Evolutionary conservation across 2,329 filamentous ascomycete species (phyloP).

Genomic region (Fusarium pseudoanthophilum): DNA sequence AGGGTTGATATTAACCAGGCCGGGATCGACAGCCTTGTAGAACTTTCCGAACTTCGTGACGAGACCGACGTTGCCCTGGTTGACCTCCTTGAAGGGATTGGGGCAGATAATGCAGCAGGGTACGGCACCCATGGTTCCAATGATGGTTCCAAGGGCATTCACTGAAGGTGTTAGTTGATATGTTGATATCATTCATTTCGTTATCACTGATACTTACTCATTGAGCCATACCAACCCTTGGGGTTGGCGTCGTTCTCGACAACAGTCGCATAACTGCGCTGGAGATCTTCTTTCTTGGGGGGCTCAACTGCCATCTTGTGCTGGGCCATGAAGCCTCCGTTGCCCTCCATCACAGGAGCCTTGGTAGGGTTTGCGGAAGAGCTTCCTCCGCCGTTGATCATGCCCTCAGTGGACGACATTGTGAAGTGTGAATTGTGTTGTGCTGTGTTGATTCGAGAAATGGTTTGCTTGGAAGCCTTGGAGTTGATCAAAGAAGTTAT

Average conservation of each 20-base stretch:
- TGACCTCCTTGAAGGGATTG: constrained; percentile 93
- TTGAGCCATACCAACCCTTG: constrained; percentile 88
- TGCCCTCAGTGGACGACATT: constrained; percentile 36
- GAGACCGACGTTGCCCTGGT: constrained; percentile 93
- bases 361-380: constrained; percentile 47
- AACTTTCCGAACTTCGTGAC: constrained; percentile 97
- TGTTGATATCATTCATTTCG: neutral
- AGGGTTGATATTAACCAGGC: constrained; percentile 97
- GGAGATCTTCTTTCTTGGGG: constrained; percentile 83
- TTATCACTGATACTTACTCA: constrained; percentile 72
- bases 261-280: constrained; percentile 79
- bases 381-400: constrained; percentile 45
- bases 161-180: constrained; percentile 56
- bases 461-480: neutral
- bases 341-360: constrained; percentile 39
- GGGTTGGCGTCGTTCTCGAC: constrained; percentile 73
- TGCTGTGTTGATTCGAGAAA: neutral
- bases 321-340: constrained; percentile 60
- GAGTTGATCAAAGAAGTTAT: neutral
- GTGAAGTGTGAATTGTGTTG: neutral
- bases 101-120: constrained; percentile 93
- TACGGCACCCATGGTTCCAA: constrained; percentile 85
- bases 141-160: constrained; percentile 75
- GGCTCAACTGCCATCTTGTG: constrained; percentile 78
- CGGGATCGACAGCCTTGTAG: constrained; percentile 94